Evolutionary conservation across 768 basidiomycete species (phyloP).

Genomic region (Pleurotus tuoliensis): DNA sequence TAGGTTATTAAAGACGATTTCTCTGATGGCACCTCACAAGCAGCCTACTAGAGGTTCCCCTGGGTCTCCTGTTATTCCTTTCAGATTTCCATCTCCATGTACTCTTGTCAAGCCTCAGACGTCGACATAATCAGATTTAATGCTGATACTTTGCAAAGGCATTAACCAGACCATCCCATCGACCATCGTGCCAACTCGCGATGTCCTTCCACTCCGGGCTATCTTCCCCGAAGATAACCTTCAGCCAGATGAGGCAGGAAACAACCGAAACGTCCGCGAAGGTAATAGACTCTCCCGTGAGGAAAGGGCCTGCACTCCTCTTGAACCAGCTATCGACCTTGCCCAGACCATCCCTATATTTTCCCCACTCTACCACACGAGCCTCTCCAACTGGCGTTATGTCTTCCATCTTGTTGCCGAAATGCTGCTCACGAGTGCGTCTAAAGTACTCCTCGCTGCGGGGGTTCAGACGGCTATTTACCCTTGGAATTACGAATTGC

Average conservation of each 20-base stretch:
- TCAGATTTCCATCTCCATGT: too few relatives aligned
- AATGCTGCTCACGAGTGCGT: not conserved
- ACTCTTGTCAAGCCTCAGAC: too few relatives aligned
- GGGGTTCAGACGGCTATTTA: not conserved
- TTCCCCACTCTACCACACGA: not conserved
- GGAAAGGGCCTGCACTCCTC: not conserved
- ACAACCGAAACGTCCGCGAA: not conserved
- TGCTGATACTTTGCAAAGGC: not conserved
- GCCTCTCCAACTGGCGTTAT: not conserved
- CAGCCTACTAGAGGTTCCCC: too few relatives aligned
- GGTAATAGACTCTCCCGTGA: not conserved
- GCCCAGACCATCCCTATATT: not conserved
- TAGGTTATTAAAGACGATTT: too few relatives aligned
- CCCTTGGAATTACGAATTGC: not conserved
- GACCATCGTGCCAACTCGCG: not conserved
- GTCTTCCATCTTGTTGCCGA: not conserved
- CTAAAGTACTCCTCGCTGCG: not conserved
- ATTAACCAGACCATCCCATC: not conserved
- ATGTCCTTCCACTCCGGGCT: slow-evolving; percentile 4
- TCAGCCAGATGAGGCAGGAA: not conserved
- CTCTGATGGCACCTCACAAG: too few relatives aligned
- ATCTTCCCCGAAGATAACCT: not conserved
- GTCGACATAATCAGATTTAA: too few relatives aligned
- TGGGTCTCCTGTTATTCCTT: too few relatives aligned
- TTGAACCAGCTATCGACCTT: not conserved